Evolutionary conservation across 352 stramenopile genomes (phyloP).

Genomic region (Sclerospora graminicola): DNA sequence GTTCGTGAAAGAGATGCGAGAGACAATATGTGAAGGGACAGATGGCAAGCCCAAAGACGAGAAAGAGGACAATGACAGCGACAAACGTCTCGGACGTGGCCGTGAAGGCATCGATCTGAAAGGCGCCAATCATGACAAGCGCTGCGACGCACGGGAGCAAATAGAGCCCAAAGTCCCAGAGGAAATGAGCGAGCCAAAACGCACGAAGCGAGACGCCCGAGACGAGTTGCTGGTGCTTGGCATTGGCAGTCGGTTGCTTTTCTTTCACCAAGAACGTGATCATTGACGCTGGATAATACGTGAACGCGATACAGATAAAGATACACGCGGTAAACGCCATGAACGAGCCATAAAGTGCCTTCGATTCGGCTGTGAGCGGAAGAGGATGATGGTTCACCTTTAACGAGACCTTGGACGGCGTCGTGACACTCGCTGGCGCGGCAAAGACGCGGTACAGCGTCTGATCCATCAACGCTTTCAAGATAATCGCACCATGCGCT

Average conservation of each 20-base stretch:
- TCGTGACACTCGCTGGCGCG: slow-evolving; percentile 11
- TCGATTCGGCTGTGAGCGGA: slow-evolving; percentile 32
- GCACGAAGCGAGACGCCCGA: slow-evolving; percentile 87
- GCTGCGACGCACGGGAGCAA: slow-evolving; percentile 49
- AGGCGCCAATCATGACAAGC: slow-evolving; percentile 37
- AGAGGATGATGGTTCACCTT: slow-evolving; percentile 45
- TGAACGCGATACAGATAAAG: slow-evolving; percentile 87
- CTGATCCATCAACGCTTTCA: slow-evolving; percentile 56
- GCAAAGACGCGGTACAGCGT: slow-evolving; percentile 51
- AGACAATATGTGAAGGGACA: slow-evolving; percentile 60
- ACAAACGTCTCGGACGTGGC: slow-evolving; percentile 33
- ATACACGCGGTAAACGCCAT: slow-evolving; percentile 65
- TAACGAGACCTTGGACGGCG: slow-evolving; percentile 19
- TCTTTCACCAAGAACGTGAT: slow-evolving; percentile 95
- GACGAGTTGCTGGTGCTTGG: slow-evolving; percentile 95
- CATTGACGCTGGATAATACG: slow-evolving; percentile 87
- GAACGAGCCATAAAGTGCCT: slow-evolving; percentile 38
- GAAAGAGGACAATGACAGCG: slow-evolving; percentile 41
- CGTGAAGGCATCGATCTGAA: slow-evolving; percentile 37
- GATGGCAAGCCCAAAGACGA: slow-evolving; percentile 50
- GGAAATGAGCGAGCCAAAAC: slow-evolving; percentile 95
- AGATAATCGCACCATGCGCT: slow-evolving; percentile 40
- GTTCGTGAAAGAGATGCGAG: slow-evolving; percentile 56
- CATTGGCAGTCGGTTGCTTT: slow-evolving; percentile 82
- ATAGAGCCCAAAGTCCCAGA: slow-evolving; percentile 91